Evolutionary conservation across 2,329 filamentous ascomycete genomes (phyloP), one percentile per base, ranked within the genome.

Genomic region (Fusarium poae): DNA sequence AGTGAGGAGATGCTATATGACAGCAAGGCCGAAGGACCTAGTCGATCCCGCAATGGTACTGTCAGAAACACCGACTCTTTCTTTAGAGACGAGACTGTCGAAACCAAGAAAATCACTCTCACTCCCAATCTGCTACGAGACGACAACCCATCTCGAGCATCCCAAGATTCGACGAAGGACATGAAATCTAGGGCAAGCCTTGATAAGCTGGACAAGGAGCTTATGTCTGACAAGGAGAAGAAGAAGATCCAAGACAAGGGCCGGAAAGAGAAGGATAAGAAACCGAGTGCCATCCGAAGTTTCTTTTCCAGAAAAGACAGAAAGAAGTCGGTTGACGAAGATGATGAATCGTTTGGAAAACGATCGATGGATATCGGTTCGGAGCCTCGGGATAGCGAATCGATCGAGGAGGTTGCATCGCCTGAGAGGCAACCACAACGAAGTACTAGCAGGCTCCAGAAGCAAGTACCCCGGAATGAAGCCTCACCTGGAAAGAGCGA

Each of bases 101-200:
- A 98, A 79, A 97, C 96, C 4, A 94, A 97, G 79, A 98, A 98
- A 82, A 98, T 99, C 71, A 97, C 94, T 1, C 86, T 99, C 44
- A 99, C 96, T 5, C 96, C 96, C 2, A 97, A 97, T 72, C 82
- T 99, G 54, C 83, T 98, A 40, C 90, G 95, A 42, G 95, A 98
- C 71, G 94, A 97, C 72, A 85, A 83, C 68, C 80, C 83, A 40
- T 62, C 86, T 79, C 78, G 84, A 81, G 78, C 95, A 84, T 81
- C 80, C 3, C 76, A 75, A 13, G 80, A 82, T 23, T 81, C 79
- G 4, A 84, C 78, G 12, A 82, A 81, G 69, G 89, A 84, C 72
- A 74, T 77, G 61, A 88, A 86, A 78, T 82, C 85, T 57, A 84
- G 88, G 51, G 83, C 86, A 51, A 97, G 92, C 76, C 82, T 97